A percentile compares a stretch with the other conserved stretches of the same genome.
phyloP scores from a whole-genome alignment of 352 stramenopile species.

The Phytophthora melonis region DNA sequence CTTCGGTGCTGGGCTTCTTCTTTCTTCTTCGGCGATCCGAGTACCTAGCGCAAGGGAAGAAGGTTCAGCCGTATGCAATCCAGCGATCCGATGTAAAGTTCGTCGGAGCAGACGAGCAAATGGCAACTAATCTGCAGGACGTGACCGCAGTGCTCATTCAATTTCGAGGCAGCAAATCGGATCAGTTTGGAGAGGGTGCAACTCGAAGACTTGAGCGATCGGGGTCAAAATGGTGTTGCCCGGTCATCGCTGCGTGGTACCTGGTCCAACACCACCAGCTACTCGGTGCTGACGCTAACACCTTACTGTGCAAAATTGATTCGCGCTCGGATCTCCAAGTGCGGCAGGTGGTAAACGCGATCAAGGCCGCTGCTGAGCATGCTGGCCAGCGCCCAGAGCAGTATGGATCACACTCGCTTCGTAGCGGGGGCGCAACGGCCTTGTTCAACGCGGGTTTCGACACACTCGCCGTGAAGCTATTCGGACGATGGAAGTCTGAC shows the following conservation, averaged over 20 bases:
- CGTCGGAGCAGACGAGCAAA: not conserved
- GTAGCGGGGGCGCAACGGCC: no score
- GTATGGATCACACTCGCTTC: no score
- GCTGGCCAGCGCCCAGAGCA: not conserved
- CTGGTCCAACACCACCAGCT: not conserved
- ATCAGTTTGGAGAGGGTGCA: conserved; percentile 9
- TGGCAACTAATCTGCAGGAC: not conserved
- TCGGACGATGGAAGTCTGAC: no score
- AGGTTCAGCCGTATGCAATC: not conserved
- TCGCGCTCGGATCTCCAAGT: no score
- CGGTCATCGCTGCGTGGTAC: not conserved
- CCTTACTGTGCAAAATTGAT: no score
- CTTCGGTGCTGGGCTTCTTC: conserved; percentile 1
- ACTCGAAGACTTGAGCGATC: not conserved
- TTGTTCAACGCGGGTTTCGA: no score
- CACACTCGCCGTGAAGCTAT: no score
- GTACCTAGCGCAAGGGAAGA: conserved; percentile 1
- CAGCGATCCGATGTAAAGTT: not conserved
- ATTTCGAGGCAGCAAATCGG: conserved; percentile 8
- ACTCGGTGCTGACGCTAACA: no score
- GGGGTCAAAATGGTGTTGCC: not conserved
- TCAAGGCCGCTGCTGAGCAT: no score
- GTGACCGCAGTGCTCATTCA: not conserved
- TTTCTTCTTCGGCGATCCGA: conserved; percentile 4
- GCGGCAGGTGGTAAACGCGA: no score